Conservation (phyloP, 306 rosid species). For the Quercus gilva region DNA sequence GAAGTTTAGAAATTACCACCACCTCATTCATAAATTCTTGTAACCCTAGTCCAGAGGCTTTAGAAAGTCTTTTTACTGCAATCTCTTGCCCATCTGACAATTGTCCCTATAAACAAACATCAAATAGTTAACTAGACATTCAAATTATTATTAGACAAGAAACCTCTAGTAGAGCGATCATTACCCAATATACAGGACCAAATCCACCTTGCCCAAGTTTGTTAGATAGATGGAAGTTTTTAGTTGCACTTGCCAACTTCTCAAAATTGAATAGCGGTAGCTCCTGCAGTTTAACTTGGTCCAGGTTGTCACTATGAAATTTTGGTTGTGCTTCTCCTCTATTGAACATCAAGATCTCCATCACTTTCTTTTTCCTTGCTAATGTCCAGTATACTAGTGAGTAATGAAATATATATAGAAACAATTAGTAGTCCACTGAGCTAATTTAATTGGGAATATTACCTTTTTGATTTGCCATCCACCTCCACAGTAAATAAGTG, state of each 20-base stretch:
- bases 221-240: slow-evolving; percentile 16
- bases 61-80: slow-evolving; percentile 45
- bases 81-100: slow-evolving; percentile 36
- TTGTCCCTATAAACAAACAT: slow-evolving; percentile 22
- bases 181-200: slow-evolving; percentile 33
- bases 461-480: slow-evolving; percentile 9
- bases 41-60: slow-evolving; percentile 35
- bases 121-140: not conserved
- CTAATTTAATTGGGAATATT: not conserved
- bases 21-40: slow-evolving; percentile 54
- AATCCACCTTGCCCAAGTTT: slow-evolving; percentile 37
- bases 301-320: not conserved
- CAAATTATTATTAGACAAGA: not conserved
- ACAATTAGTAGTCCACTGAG: not conserved
- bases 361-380: not conserved
- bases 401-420: not conserved
- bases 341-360: not conserved
- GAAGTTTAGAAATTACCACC: slow-evolving; percentile 42
- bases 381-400: not conserved
- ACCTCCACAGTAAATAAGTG: slow-evolving; percentile 17
- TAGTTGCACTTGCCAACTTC: slow-evolving; percentile 24
- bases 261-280: slow-evolving; percentile 17
- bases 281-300: slow-evolving; percentile 23
- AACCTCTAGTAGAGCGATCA: not conserved
- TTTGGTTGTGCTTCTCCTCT: not conserved